Evolutionary conservation across 371 early-diverging fungal species (phyloP), one percentile per base, ranked within the genome.

Genomic region (Zychaea mexicana): DNA sequence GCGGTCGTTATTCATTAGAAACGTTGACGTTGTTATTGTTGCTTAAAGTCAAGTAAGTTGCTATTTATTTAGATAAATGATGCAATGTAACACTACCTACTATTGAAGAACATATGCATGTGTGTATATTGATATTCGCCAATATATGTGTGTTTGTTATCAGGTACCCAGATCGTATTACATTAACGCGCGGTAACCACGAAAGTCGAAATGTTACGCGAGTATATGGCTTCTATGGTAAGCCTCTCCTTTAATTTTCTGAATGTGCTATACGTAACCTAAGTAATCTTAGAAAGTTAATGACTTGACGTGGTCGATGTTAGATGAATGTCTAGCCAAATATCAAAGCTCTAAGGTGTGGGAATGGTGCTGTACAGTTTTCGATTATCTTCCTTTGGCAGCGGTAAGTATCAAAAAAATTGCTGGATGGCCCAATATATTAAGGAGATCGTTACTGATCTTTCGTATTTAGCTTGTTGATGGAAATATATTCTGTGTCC

Each of bases 141-240:
- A n/a, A n/a, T n/a, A 12, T 42, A 15, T 1, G n/a, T 42, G n/a
- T 42, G 4, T 15, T 15, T 6, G 3, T 42, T 21, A 60, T 8
- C 45, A 81, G 82, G 80, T 95, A 96, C 83, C 99, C 99, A 10
- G 95, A 97, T 67, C 93, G 96, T 70, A 96, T 99, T 56, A 97
- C 96, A 58, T 81, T 99, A 45, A 85, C 99, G 61, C 86, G 99
- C 65, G 99, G 99, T 39, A 99, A 99, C 79, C 99, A 99, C 77
- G 99, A 99, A 80, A 91, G 93, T 68, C 83, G 99, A 57, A 96
- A 98, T 70, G 98, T 99, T 46, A 99, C 99, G 33, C 96, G 98
- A 66, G 98, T 99, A 22, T 99, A 99, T 79, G 99, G 99, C n/a
- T 99, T 99, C 78, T 99, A 97, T 83, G 98, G 88, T 79, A 78